Evolutionary conservation across 139 green algal species (phyloP), one percentile per base, ranked within the genome.

Genomic region (Volvox africanus): DNA sequence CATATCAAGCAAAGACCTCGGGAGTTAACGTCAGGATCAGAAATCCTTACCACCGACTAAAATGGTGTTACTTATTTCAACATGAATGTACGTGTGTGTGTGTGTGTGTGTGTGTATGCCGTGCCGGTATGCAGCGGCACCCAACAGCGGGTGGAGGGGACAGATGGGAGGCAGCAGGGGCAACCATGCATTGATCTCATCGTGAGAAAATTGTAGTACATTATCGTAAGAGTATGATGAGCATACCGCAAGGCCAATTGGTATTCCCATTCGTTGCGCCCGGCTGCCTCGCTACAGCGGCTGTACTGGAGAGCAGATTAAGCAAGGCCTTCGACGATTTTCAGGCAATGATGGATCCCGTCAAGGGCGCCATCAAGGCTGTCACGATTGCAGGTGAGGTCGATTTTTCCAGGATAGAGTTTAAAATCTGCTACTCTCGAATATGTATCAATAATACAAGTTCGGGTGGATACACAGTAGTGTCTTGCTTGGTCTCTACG

Each of bases 361-460:
- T 87, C 11, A 86, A 89, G 73, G 73, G 20, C 55, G 2, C 69
- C 21, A 80, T 92, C 18, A 89, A 86, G 89, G 81, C 81, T 12
- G 61, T 92, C 0, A 11, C 73, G 0, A 20, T 82, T 16, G 75
- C 86, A 69, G 69, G 69, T 81, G 68, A 6, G 67, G 14, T 75
- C 24, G n/a, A n/a, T n/a, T n/a, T n/a, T n/a, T n/a, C n/a, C n/a
- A n/a, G n/a, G n/a, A n/a, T n/a, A n/a, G n/a, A n/a, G n/a, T n/a
- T n/a, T n/a, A n/a, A n/a, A n/a, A n/a, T n/a, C n/a, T n/a, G n/a
- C n/a, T n/a, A n/a, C n/a, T n/a, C n/a, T n/a, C n/a, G n/a, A n/a
- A n/a, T n/a, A n/a, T n/a, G n/a, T n/a, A n/a, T n/a, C n/a, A n/a
- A n/a, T n/a, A n/a, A n/a, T n/a, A n/a, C n/a, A n/a, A n/a, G n/a